Evolutionary conservation across 148 eudicot species (phyloP), one percentile per base, ranked within the genome.

Genomic region (Selenicereus undatus): DNA sequence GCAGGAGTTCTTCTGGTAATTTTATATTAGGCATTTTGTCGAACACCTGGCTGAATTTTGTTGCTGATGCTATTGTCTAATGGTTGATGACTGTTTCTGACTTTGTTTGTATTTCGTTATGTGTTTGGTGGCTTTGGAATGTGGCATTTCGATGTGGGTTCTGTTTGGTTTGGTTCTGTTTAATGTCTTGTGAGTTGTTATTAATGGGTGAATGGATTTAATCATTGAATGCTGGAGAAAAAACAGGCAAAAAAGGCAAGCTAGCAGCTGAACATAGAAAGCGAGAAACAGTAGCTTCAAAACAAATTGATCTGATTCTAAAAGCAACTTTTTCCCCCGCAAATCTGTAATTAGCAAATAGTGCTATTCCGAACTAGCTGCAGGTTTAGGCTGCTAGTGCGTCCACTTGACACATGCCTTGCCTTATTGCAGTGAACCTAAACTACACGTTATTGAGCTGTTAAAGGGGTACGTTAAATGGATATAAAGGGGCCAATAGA

Each of bases 1-100:
- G 86, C 79, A 86, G 79, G 78, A 81, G 64, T 71, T 76, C 89
- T 60, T 83, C 89, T 83, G 97, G 97, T 91, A 73, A 2, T 76
- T 70, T 50, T 87, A 81, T 83, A 5, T 85, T 51, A 26, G 80
- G 74, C 87, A 86, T 86, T 89, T 83, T 45, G 75, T 89, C 87
- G 82, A 86, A 73, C 89, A 78, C 39, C 0, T 87, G 4, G 77
- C 18, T 10, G n/a, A 42, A 22, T 24, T 51, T 78, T 77, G 71
- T 45, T 17, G 4, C 16, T 70, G 22, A 54, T 66, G 71, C 17
- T 66, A 64, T 66, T 66, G 16, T 27, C 17, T 26, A 11, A 26
- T 66, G 32, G 32, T 66, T 58, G 3, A 22, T 51, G 29, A 13
- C 20, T 42, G 70, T 64, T 50, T 64, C 68, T 36, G 58, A 14